Evolutionary conservation across 768 basidiomycete genomes (phyloP).

Genomic region (Leucocoprinus birnbaumii): DNA sequence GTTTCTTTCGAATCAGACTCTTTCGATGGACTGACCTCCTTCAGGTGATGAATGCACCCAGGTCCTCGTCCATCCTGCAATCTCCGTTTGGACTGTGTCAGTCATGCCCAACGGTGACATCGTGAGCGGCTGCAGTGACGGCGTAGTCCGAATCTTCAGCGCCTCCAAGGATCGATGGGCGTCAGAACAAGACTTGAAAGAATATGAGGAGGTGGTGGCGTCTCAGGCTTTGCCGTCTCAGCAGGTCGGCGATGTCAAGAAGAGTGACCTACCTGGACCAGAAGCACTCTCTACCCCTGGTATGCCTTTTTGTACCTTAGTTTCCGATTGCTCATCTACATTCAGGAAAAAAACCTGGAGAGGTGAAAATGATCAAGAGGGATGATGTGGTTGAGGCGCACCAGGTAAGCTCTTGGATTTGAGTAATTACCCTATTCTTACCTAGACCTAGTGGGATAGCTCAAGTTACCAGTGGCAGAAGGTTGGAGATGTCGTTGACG

Average conservation of each 20-base stretch:
- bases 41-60: slow-evolving; percentile 83
- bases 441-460: slow-evolving; percentile 74
- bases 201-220: slow-evolving; percentile 73
- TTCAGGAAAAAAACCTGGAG: slow-evolving; percentile 87
- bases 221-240: slow-evolving; percentile 79
- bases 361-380: slow-evolving; percentile 89
- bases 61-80: slow-evolving; percentile 88
- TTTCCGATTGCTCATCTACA: neutral
- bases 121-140: slow-evolving; percentile 89
- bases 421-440: neutral
- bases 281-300: slow-evolving; percentile 78
- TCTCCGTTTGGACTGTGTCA: slow-evolving; percentile 95
- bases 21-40: neutral
- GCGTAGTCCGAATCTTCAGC: slow-evolving; percentile 84
- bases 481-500: slow-evolving; percentile 94
- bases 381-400: slow-evolving; percentile 85
- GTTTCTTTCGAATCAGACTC: slow-evolving; percentile 18
- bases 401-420: slow-evolving; percentile 51
- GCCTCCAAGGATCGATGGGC: slow-evolving; percentile 72
- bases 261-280: slow-evolving; percentile 82
- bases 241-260: slow-evolving; percentile 91
- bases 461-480: slow-evolving; percentile 77
- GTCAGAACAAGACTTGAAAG: slow-evolving; percentile 55
- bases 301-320: slow-evolving; percentile 27
- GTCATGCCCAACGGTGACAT: slow-evolving; percentile 90